Base-by-base conservation (phyloP, 2,329 filamentous ascomycete species). In the Microcyclosporella mali region DNA sequence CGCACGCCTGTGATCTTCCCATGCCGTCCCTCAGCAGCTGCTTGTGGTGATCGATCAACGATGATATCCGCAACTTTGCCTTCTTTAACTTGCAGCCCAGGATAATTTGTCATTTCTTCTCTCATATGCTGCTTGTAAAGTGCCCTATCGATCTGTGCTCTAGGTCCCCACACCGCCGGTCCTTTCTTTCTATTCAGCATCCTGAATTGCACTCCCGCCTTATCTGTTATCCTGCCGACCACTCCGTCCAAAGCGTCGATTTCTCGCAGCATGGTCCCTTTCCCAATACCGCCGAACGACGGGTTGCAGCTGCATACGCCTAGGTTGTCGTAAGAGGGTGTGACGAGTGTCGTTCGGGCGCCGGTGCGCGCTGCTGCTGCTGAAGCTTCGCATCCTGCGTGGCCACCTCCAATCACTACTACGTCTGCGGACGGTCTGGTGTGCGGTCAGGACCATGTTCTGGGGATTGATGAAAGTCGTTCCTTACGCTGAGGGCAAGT, bases 291-390 rank as follows among this genome's bases (percentile, higher is more conserved):
- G 30, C 92, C 92, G 61, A 98, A 94, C 51, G 88, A 94, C 1
- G 90, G 90, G 63, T 97, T 97, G 70, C 90, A 97, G 28, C 89
- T 95, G 69, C 90, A 97, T 21, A 92, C 87, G 42, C 90, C 90
- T 15, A 97, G 81, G 56, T 95, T 95, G 46, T 89, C 82, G 45
- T 87, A 66, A 47, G 85, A 88, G 2, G 90, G 92, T 1, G 92
- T 98, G 37, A 98, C 75, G 53, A 98, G 77, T 1, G 85, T 90
- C 32, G 92, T 97, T 57, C 82, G 81, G 37, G 90, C 92, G 40
- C 92, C 92, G 12, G 85, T 79, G 58, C 92, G 80, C 33, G 92
- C 92, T 11, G 92, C 87, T 2, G 90, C 92, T 9, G 92, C 84
- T 52, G 85, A 90, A 46, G 92, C 92, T 72, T 98, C 92, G 40